Percentiles rank a stretch among this genome's conserved stretches.
Conservation (phyloP, 228 moss, liverwort and hornwort genomes). For the Sphagnum fallax region DNA sequence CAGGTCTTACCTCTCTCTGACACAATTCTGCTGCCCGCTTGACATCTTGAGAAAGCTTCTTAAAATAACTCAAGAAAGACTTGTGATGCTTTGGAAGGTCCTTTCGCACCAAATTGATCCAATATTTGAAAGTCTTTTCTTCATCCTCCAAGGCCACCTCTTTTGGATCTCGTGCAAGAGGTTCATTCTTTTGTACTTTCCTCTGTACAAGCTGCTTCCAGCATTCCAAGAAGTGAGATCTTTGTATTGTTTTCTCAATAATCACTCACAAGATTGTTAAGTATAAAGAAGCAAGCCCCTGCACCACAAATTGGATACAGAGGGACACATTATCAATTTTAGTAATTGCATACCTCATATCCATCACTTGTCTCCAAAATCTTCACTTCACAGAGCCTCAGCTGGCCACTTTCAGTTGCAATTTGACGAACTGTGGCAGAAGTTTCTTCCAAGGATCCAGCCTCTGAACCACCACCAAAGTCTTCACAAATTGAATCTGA, state of each 20-base stretch:
- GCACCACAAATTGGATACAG: no score
- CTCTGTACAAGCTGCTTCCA: constrained; percentile 74
- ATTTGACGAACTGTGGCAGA: constrained; percentile 64
- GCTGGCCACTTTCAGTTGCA: constrained; percentile 67
- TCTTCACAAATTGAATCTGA: constrained; percentile 37
- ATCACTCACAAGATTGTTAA: no score
- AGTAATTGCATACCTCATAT: constrained; percentile 57
- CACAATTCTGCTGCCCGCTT: constrained; percentile 93
- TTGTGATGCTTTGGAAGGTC: constrained; percentile 86
- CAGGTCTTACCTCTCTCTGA: constrained; percentile 80
- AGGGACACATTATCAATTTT: no score
- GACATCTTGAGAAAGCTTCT: constrained; percentile 69
- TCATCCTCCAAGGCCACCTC: constrained; percentile 66
- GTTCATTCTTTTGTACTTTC: constrained; percentile 65
- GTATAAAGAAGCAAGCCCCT: no score
- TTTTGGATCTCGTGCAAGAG: constrained; percentile 52
- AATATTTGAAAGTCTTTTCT: constrained; percentile 69
- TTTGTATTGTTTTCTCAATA: background rate
- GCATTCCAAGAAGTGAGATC: background rate
- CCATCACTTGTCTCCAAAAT: constrained; percentile 86
- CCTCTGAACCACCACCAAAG: constrained; percentile 31
- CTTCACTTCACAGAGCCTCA: constrained; percentile 73
- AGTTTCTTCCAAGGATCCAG: constrained; percentile 45
- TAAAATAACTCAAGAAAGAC: constrained; percentile 61
- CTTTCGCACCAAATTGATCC: constrained; percentile 75